Conservation (phyloP, 345 rosid genomes). For the Litchi chinensis region DNA sequence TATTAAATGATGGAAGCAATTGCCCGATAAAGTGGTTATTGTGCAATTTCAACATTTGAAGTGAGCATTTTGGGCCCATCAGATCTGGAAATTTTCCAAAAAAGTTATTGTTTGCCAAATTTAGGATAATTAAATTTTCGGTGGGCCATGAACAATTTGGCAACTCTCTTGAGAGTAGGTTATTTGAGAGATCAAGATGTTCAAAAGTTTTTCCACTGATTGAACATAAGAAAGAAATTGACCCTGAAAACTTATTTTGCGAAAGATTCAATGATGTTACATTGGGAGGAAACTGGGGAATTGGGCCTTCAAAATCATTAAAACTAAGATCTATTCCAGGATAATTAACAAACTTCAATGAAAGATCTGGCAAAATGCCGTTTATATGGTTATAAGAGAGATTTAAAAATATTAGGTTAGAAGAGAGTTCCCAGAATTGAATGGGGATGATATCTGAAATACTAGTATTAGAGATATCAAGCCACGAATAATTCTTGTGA, state of each 20-base stretch:
- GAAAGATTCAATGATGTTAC: not conserved
- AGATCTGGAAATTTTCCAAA: not conserved
- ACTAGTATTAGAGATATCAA: not conserved
- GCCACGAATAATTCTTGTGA: not conserved
- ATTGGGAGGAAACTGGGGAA: not conserved
- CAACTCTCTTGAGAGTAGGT: not conserved
- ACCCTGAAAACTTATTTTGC: not conserved
- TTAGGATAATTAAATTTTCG: not conserved
- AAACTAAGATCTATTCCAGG: not conserved
- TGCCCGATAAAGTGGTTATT: not conserved
- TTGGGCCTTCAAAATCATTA: not conserved
- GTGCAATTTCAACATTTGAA: not conserved
- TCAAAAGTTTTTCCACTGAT: not conserved
- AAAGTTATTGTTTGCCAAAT: not conserved
- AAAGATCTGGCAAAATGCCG: not conserved
- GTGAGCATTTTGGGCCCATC: not conserved
- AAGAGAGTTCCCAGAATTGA: not conserved
- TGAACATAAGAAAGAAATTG: not conserved
- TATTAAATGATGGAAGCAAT: not conserved
- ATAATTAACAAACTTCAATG: not conserved
- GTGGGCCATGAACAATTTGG: not conserved
- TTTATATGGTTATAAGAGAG: not conserved
- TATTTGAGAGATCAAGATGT: not conserved
- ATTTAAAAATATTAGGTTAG: not conserved
- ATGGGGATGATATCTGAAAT: not conserved